These are phyloP conservation scores for Boletus fagicola DNA, from an alignment of 768 basidiomycete species.

Conservation along the genomic window DNA sequence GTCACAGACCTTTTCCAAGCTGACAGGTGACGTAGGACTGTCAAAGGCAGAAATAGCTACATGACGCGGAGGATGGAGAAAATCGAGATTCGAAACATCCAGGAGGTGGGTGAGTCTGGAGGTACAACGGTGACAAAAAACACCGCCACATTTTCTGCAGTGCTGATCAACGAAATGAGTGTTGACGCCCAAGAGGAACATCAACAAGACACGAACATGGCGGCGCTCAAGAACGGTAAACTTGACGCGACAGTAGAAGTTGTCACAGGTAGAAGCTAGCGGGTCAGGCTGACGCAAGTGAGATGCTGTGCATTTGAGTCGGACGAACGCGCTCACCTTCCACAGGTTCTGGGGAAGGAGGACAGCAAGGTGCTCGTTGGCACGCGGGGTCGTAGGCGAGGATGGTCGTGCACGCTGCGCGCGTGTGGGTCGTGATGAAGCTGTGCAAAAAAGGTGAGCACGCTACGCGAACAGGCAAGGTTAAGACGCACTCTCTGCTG, in stretches of 20 bases:
- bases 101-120: slow-evolving; percentile 60
- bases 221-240: slow-evolving; percentile 73
- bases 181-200: neutral
- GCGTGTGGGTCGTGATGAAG: slow-evolving; percentile 22
- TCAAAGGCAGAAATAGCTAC: slow-evolving; percentile 57
- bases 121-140: slow-evolving; percentile 68
- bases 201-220: slow-evolving; percentile 51
- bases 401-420: slow-evolving; percentile 17
- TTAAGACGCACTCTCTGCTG: slow-evolving; percentile 16
- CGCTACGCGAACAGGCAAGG: neutral
- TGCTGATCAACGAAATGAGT: slow-evolving; percentile 47
- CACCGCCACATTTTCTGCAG: slow-evolving; percentile 81
- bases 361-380: slow-evolving; percentile 77
- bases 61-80: slow-evolving; percentile 69
- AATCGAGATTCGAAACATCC: slow-evolving; percentile 68
- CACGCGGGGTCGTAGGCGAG: slow-evolving; percentile 24
- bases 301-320: slow-evolving; percentile 1
- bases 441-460: slow-evolving; percentile 10
- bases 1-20: slow-evolving; percentile 66
- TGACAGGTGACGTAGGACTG: slow-evolving; percentile 58
- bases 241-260: slow-evolving; percentile 60
- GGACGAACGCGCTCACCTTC: slow-evolving; percentile 51
- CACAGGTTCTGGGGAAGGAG: slow-evolving; percentile 66
- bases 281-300: slow-evolving; percentile 53
- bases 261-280: slow-evolving; percentile 64